Base-by-base conservation (phyloP, 2,329 filamentous ascomycete genomes). In the Penicillium janthinellum region DNA sequence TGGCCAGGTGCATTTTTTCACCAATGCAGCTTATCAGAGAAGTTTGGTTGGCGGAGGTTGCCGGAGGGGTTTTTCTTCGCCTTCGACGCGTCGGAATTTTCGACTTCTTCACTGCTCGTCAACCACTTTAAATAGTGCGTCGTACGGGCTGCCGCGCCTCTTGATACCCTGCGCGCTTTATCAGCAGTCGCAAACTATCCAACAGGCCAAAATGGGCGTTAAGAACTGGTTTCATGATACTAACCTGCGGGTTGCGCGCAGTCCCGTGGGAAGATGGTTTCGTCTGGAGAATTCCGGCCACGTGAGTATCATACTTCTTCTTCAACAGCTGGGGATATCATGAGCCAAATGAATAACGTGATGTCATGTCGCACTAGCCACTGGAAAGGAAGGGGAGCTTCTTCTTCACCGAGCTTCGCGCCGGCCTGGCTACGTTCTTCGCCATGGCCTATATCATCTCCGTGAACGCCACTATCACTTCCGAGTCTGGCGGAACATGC, bases 351-450 rank as follows among this genome's bases (percentile, higher is more conserved):
- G 17, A 47, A 2, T 45, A 42, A 45, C 34, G 39, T 20, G 42
- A 45, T 45, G 12, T 28, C 20, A 52, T 22, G 35, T 25, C 22
- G 22, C 14, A 60, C 54, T 58, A 90, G 88, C 85, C 83, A 64
- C 85, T 82, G 68, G 88, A 91, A 75, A 86, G 90, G 55, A 89
- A 90, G 72, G 88, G 88, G 22, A 89, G 90, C 35, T 83, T 84
- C 68, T 96, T 96, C 80, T 86, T 91, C 70, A 96, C 91, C 51
- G 92, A 96, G 78, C 81, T 96, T 56, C 88, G 92, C 62, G 92
- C 90, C 60, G 92, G 92, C 50, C 78, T 96, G 39, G 90, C 91
- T 28, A 92, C 90, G 2, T 90, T 90, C 71, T 88, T 89, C 56
- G 90, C 89, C 3, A 92, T 92, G 90, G 89, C 90, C 14, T 94